Evolutionary conservation across 306 rosid species (phyloP).

Genomic region (Chamaecrista fasciculata): DNA sequence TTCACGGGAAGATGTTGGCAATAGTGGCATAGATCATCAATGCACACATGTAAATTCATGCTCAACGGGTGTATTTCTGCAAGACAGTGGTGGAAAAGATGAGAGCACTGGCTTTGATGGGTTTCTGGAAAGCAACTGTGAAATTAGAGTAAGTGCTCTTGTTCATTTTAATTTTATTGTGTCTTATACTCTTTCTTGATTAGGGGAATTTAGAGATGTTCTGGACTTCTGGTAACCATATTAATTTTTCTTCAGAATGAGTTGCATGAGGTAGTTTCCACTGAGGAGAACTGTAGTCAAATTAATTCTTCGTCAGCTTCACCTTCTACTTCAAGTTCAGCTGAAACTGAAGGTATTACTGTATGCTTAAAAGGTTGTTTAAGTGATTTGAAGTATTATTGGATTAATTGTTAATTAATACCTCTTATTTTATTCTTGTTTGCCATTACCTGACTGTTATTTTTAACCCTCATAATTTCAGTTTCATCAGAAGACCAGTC

Average conservation of each 20-base stretch:
- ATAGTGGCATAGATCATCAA: constrained; percentile 12
- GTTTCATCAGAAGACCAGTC: constrained; percentile 38
- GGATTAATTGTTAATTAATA: not conserved
- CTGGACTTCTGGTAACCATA: not conserved
- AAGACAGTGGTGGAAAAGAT: constrained; percentile 34
- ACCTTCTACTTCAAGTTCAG: constrained; percentile 30
- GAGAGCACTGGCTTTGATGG: constrained; percentile 24
- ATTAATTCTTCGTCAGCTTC: constrained; percentile 38
- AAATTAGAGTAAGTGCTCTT: constrained; percentile 39
- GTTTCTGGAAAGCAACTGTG: constrained; percentile 26
- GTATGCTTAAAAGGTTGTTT: not conserved
- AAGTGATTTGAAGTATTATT: constrained; percentile 1
- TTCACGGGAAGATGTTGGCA: constrained; percentile 25
- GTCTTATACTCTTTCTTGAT: not conserved
- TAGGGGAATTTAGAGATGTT: constrained; percentile 2
- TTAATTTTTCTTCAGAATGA: constrained; percentile 33
- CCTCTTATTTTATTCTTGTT: constrained; percentile 1
- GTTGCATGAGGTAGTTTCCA: constrained; percentile 25
- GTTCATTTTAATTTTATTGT: constrained; percentile 3
- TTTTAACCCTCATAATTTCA: constrained; percentile 24
- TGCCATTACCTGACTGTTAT: not conserved
- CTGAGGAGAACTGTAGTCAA: constrained; percentile 27
- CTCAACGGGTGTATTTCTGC: constrained; percentile 8
- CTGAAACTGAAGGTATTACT: constrained; percentile 38
- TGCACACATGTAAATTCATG: not conserved